A percentile compares a stretch with the other conserved stretches of the same genome.
Evolutionary conservation across 345 rosid genomes (phyloP).

Genomic region (Populus deltoides): DNA sequence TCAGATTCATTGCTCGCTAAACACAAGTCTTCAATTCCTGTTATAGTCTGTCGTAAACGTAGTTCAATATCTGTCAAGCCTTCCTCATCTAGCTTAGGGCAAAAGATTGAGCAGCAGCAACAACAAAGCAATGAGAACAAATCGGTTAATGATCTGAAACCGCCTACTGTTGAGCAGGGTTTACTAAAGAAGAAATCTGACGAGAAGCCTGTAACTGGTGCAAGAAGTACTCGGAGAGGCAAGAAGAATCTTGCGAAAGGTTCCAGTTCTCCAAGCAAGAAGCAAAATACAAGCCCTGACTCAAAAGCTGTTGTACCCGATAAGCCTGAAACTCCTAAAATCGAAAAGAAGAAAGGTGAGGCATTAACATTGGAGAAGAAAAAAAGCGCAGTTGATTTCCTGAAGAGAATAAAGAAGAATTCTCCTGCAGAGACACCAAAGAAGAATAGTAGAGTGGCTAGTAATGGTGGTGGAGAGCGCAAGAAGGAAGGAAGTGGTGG

Average conservation of each 20-base stretch:
- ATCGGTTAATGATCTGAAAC: constrained; percentile 14
- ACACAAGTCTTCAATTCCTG: constrained; percentile 41
- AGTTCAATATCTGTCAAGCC: constrained; percentile 49
- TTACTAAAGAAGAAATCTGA: constrained; percentile 33
- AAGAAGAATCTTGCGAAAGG: constrained; percentile 27
- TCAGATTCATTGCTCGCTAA: constrained; percentile 47
- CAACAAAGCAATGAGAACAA: constrained; percentile 18
- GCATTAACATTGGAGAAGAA: constrained; percentile 44
- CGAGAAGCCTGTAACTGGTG: constrained; percentile 49
- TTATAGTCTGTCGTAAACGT: constrained; percentile 56
- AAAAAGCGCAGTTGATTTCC: constrained; percentile 65
- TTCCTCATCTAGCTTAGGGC: constrained; percentile 39
- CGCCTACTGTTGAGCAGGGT: constrained; percentile 24
- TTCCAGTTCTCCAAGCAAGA: constrained; percentile 19
- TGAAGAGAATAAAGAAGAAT: constrained; percentile 61
- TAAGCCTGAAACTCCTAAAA: constrained; percentile 16
- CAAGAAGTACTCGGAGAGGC: constrained; percentile 59
- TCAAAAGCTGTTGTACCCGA: constrained; percentile 17
- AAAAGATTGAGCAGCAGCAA: constrained; percentile 29
- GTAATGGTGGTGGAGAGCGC: constrained; percentile 21
- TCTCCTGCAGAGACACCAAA: constrained; percentile 37
- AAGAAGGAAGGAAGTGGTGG: constrained; percentile 26
- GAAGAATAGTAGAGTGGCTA: constrained; percentile 24
- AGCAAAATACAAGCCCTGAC: constrained; percentile 26
- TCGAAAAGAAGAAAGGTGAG: constrained; percentile 30